Evolutionary conservation across 176 grass and related monocot genomes (phyloP), one percentile per base, ranked within the genome.

Genomic region (Oryza punctata): DNA sequence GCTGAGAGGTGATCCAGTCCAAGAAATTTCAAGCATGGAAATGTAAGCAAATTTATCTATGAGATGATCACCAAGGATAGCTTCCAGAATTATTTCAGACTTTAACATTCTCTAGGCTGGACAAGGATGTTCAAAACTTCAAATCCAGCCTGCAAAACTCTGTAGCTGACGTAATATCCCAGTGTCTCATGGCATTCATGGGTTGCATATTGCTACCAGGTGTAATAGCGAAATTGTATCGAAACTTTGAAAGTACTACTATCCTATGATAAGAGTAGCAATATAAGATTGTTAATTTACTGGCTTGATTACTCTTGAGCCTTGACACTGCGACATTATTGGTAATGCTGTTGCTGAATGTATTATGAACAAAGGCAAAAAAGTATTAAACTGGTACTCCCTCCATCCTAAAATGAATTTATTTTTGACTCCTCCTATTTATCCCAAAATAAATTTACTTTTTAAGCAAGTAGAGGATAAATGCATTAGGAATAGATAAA

Each of bases 11-110:
- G 43, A 78, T 78, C 68, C 41, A 68, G 9, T 1, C n/a, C 59
- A 66, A 73, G 23, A 40, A 82, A 69, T 21, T 73, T 44, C 14
- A 72, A n/a, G 25, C 23, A 28, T 87, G 75, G 78, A 40, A 67
- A 69, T 19, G 21, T 24, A 2, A 38, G 50, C 1, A 29, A 16
- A 10, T 25, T 1, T 8, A 3, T 10, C 69, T 21, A 47, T 40
- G 50, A 6, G 41, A 28, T 60, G 30, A 2, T 43, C 29, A 24
- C 5, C 12, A 4, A 67, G 30, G 9, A 41, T 57, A 7, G 46
- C 21, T 73, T 19, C 18, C 5, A 43, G 40, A 54, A 65, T 72
- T 86, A 35, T 12, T 47, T 78, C 30, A 10, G 27, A 38, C n/a
- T 63, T 44, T 15, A 24, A 41, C 32, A 72, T 80, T 50, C 9